Evolutionary conservation across 139 green algal genomes (phyloP).

Genomic region (Micractinium sp.): DNA sequence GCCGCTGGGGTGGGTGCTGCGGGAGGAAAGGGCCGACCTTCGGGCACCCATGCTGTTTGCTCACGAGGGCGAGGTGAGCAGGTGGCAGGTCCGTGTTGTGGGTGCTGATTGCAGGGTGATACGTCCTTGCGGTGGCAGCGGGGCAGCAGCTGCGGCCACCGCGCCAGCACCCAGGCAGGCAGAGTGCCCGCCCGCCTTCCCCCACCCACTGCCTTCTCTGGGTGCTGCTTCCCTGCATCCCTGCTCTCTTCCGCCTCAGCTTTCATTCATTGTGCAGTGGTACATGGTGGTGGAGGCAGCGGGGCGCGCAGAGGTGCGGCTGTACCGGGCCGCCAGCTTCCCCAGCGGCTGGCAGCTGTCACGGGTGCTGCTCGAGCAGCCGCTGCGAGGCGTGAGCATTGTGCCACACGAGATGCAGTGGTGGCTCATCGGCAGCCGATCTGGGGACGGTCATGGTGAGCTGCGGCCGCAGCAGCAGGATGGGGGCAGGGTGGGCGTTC

Average conservation of each 20-base stretch:
- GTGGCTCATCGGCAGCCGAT: conserved; percentile 26
- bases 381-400: conserved; percentile 3
- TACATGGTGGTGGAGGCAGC: conserved; percentile 28
- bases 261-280: neutral
- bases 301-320: neutral
- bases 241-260: neutral
- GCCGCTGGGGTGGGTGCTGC: conserved; percentile 18
- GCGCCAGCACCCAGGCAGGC: too few species aligned
- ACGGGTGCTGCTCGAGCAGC: neutral
- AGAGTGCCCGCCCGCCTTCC: neutral
- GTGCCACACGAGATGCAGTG: neutral
- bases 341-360: conserved; percentile 12
- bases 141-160: too few species aligned
- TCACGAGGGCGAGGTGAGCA: conserved; percentile 4
- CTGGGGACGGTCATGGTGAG: neutral
- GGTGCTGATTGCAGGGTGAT: neutral
- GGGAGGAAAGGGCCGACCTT: neutral
- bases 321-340: conserved; percentile 23
- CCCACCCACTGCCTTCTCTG: neutral
- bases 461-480: neutral
- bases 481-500: neutral
- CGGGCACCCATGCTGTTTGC: conserved; percentile 7
- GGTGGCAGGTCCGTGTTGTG: neutral
- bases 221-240: neutral
- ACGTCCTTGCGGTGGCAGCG: too few species aligned